A percentile compares a stretch with the other conserved stretches of the same genome.
These are phyloP conservation scores for Gentiana dahurica DNA, from an alignment of 257 asterid genomes.

Conservation along the genomic window DNA sequence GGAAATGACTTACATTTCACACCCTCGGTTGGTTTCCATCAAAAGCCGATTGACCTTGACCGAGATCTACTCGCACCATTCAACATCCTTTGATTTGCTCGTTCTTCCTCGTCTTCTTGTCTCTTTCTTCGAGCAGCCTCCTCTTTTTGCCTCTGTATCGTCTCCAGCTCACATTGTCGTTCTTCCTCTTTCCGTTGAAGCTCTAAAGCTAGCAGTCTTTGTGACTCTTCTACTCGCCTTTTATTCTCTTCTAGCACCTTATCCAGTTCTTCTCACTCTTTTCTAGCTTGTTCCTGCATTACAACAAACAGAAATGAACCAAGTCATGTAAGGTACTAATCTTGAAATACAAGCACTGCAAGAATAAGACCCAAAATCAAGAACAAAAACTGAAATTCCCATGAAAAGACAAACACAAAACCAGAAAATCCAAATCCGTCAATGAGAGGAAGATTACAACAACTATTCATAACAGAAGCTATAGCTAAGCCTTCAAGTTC, in stretches of 20 bases:
- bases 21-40: no score
- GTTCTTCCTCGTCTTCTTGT: constrained; percentile 64
- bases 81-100: constrained; percentile 26
- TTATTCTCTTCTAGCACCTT: constrained; percentile 91
- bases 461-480: no score
- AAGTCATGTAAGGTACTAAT: no score
- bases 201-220: constrained; percentile 74
- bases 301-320: no score
- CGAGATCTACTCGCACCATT: constrained; percentile 36
- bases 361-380: no score
- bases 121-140: constrained; percentile 72
- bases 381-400: no score
- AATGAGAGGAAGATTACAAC: no score
- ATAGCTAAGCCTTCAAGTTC: no score
- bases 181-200: constrained; percentile 78
- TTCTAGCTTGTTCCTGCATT: constrained; percentile 73
- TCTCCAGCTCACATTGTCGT: constrained; percentile 63
- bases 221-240: constrained; percentile 90
- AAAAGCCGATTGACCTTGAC: constrained; percentile 35
- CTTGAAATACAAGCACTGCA: no score
- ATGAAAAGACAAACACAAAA: no score
- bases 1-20: no score
- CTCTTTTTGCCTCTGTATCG: constrained; percentile 83
- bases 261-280: constrained; percentile 88
- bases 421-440: no score